phyloP scores from a whole-genome alignment of 345 rosid genomes.

The Capsella bursapastoris region DNA sequence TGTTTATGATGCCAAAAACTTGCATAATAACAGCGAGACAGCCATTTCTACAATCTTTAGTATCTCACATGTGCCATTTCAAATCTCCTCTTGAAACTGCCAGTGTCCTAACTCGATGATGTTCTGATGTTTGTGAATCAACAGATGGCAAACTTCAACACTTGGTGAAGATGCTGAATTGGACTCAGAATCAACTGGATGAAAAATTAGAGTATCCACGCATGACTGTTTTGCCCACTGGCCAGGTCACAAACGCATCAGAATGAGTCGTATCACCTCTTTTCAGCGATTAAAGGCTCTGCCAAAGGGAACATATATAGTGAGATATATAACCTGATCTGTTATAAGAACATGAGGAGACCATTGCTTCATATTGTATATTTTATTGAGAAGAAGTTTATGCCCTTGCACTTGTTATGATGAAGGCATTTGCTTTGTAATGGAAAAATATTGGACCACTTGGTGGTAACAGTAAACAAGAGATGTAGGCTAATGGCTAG shows the following conservation, averaged over 20 bases:
- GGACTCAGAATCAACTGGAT: slow-evolving; percentile 78
- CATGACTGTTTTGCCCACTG: slow-evolving; percentile 63
- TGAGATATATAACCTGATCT: slow-evolving; percentile 9
- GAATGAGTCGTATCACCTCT: slow-evolving; percentile 40
- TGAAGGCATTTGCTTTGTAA: slow-evolving; percentile 12
- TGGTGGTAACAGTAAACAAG: slow-evolving; percentile 27
- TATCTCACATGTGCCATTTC: not conserved
- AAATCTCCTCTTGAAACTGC: slow-evolving; percentile 2
- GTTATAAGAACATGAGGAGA: not conserved
- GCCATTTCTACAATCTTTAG: not conserved
- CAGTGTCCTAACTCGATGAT: not conserved
- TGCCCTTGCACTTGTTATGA: slow-evolving; percentile 1
- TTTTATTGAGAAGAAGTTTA: slow-evolving; percentile 3
- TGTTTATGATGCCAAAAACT: not conserved
- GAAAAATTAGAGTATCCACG: slow-evolving; percentile 72
- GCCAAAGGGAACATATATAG: slow-evolving; percentile 6
- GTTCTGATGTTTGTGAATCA: slow-evolving; percentile 6
- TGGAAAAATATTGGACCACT: slow-evolving; percentile 37
- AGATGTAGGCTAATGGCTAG: slow-evolving; percentile 15
- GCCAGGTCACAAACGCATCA: slow-evolving; percentile 50
- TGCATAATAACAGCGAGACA: not conserved
- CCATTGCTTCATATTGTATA: slow-evolving; percentile 13
- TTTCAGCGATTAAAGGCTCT: not conserved
- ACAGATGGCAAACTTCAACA: slow-evolving; percentile 79
- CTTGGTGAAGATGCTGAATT: slow-evolving; percentile 75